Conservation (phyloP, 2,329 filamentous ascomycete genomes). For the Diaporthe velutina region DNA sequence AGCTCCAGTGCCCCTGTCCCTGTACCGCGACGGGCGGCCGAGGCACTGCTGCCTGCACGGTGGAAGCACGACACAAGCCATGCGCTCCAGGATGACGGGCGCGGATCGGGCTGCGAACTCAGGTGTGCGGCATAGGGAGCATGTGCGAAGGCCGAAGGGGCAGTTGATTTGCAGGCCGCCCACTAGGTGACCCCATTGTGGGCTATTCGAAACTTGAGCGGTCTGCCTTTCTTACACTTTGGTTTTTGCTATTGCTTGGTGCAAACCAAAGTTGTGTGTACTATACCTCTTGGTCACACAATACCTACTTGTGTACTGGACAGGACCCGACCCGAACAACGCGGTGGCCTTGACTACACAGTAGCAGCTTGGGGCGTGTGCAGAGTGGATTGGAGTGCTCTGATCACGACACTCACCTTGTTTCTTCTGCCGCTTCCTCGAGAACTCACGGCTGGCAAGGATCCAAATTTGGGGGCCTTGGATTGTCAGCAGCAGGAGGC, state of each 20-base stretch:
- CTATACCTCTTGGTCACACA: neutral
- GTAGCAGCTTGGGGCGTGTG: neutral
- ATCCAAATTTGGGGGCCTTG: neutral
- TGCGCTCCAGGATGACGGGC: neutral
- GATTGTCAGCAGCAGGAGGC: neutral
- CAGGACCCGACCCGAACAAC: neutral
- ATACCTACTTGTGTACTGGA: neutral
- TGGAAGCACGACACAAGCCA: slow-evolving; percentile 22
- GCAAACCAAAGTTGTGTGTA: neutral
- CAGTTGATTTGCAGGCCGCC: slow-evolving; percentile 7
- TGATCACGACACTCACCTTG: neutral
- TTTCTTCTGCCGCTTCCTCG: neutral
- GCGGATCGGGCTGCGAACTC: neutral
- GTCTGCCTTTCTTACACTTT: slow-evolving; percentile 38
- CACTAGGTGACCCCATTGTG: slow-evolving; percentile 14
- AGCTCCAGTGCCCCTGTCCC: neutral
- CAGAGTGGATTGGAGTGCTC: neutral
- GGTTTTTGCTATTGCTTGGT: neutral
- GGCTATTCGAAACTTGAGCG: slow-evolving; percentile 2
- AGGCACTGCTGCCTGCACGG: slow-evolving; percentile 25
- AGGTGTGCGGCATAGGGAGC: neutral
- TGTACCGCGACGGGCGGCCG: neutral
- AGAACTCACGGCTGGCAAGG: neutral
- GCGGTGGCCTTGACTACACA: neutral
- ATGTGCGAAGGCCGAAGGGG: neutral